Percentiles rank a stretch among this genome's conserved stretches.
These are phyloP conservation scores for Xerocomus minutiporus DNA, from an alignment of 1,284 basidiomycete species.

Conservation along the genomic window DNA sequence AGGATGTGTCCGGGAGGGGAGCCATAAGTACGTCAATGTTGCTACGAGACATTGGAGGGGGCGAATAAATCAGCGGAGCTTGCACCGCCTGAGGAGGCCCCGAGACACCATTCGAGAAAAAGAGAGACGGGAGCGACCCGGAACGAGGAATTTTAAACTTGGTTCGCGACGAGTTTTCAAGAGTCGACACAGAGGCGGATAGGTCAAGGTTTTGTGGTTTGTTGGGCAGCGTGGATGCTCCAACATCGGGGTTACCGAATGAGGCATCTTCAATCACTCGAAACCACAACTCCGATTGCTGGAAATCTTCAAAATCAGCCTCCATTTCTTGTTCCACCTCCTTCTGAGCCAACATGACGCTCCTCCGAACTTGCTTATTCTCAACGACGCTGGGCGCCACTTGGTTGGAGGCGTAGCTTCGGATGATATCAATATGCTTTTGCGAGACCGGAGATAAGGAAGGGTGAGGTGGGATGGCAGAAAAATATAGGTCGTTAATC, in stretches of 20 bases:
- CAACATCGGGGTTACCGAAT: slow-evolving; percentile 31
- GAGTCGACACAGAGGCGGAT: slow-evolving; percentile 9
- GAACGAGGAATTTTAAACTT: slow-evolving; percentile 33
- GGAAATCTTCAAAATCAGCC: slow-evolving; percentile 87
- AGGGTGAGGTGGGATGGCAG: slow-evolving; percentile 52
- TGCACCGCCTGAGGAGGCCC: slow-evolving; percentile 9
- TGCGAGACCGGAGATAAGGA: slow-evolving; percentile 63
- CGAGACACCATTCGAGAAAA: slow-evolving; percentile 18
- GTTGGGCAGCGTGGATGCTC: slow-evolving; percentile 20
- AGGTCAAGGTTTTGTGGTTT: slow-evolving; percentile 26
- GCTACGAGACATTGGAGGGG: slow-evolving; percentile 40
- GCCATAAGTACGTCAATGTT: slow-evolving; percentile 77
- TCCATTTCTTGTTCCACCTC: slow-evolving; percentile 88
- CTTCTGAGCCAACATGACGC: slow-evolving; percentile 79
- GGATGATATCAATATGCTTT: slow-evolving; percentile 66
- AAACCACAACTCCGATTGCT: slow-evolving; percentile 85
- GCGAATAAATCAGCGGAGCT: slow-evolving; percentile 21
- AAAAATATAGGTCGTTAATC: slow-evolving; percentile 84
- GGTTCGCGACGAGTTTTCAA: slow-evolving; percentile 18
- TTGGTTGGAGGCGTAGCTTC: slow-evolving; percentile 57
- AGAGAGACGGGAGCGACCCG: slow-evolving; percentile 37
- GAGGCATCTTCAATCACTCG: slow-evolving; percentile 78
- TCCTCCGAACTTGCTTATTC: slow-evolving; percentile 64
- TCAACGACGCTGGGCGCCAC: slow-evolving; percentile 42
- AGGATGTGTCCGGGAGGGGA: slow-evolving; percentile 47